Conservation (phyloP, 1,139 yeast species). For the Taphrina confusa region DNA sequence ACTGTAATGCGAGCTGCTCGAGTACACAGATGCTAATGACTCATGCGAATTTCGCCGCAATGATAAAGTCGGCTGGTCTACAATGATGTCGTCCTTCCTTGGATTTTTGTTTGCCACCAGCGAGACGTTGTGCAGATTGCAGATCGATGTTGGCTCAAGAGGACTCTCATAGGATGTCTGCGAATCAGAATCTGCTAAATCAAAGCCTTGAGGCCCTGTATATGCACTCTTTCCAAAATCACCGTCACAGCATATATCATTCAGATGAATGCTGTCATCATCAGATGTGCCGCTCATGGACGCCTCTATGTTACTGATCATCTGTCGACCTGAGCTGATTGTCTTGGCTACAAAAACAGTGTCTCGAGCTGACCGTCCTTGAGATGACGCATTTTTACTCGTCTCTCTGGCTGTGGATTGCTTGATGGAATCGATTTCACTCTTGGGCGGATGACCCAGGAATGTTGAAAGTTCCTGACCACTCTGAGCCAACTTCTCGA, state of each 20-base stretch:
- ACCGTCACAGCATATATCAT: neutral
- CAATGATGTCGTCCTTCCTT: no score
- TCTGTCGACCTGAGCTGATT: neutral
- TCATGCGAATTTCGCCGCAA: no score
- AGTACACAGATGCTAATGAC: no score
- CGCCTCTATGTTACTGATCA: neutral
- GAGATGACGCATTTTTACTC: no score
- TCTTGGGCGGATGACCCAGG: neutral
- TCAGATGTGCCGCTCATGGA: neutral
- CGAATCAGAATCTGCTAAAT: neutral
- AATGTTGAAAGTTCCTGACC: neutral
- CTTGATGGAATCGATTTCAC: no score
- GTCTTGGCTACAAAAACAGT: slow-evolving; percentile 1
- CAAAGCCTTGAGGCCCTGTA: neutral
- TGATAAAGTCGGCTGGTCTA: no score
- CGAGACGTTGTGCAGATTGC: slow-evolving; percentile 1
- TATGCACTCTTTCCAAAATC: neutral
- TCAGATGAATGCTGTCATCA: neutral
- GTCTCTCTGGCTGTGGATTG: no score
- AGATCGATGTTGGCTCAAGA: neutral
- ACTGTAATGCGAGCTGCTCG: no score
- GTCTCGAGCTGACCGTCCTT: no score
- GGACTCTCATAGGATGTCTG: neutral
- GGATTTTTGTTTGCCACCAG: no score
- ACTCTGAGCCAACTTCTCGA: neutral